Percentiles rank a stretch among this genome's conserved stretches.
Evolutionary conservation across 2,329 filamentous ascomycete species (phyloP).

Genomic region (Aureobasidium sp.): DNA sequence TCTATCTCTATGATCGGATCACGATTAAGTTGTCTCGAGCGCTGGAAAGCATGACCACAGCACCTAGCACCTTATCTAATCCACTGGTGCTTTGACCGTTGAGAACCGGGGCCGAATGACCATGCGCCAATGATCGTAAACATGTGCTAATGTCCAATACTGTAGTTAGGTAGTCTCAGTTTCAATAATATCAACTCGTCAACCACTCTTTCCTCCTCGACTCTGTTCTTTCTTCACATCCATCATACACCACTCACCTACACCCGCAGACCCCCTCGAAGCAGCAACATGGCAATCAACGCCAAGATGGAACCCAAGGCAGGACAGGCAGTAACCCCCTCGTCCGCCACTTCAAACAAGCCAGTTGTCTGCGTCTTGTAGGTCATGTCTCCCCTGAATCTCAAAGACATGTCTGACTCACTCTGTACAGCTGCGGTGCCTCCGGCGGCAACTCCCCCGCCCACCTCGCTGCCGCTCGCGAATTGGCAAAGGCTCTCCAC

Average conservation of each 20-base stretch:
- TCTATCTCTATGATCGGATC: too few species aligned
- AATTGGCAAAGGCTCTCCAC: slow-evolving; percentile 67
- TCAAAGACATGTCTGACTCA: slow-evolving; percentile 17
- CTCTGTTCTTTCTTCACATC: background rate
- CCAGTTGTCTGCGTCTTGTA: slow-evolving; percentile 84
- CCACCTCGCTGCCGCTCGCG: slow-evolving; percentile 70
- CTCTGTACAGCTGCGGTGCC: slow-evolving; percentile 65
- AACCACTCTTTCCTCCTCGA: background rate
- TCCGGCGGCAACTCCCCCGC: slow-evolving; percentile 63
- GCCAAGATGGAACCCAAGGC: slow-evolving; percentile 15
- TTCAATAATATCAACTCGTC: background rate
- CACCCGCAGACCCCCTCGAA: background rate
- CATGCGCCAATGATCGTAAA: slow-evolving; percentile 14
- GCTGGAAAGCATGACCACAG: background rate
- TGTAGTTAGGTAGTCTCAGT: background rate
- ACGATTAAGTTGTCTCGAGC: background rate
- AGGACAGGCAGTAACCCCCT: background rate
- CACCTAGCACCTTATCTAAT: too few species aligned
- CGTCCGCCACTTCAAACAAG: slow-evolving; percentile 28
- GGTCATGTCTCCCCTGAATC: slow-evolving; percentile 21
- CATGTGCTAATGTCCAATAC: background rate
- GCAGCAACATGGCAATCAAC: slow-evolving; percentile 17
- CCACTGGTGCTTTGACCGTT: background rate
- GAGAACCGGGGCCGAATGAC: slow-evolving; percentile 4
- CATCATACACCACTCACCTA: background rate